phyloP scores from a whole-genome alignment of 768 basidiomycete species.

The Termitomyces sp. region DNA sequence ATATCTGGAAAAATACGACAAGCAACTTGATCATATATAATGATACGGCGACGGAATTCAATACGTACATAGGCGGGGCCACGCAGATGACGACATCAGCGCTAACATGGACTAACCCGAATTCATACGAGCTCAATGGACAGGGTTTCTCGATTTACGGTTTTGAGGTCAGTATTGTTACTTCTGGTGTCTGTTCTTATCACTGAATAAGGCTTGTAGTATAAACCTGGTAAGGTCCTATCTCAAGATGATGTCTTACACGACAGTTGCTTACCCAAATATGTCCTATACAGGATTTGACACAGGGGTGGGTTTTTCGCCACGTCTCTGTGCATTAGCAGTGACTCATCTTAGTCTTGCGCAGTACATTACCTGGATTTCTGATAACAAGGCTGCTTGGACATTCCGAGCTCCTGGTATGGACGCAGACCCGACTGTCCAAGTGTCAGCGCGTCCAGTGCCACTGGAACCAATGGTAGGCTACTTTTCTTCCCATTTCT shows the following conservation, averaged over 20 bases:
- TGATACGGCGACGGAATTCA: conserved; percentile 45
- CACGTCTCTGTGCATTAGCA: neutral
- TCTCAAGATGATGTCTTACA: neutral
- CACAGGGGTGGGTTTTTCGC: conserved; percentile 39
- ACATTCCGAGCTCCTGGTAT: conserved; percentile 66
- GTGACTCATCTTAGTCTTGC: neutral
- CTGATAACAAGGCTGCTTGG: conserved; percentile 64
- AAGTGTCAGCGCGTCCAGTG: conserved; percentile 64
- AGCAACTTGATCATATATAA: conserved; percentile 54
- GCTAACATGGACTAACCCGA: conserved; percentile 57
- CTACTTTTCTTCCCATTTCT: neutral
- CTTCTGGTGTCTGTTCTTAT: neutral
- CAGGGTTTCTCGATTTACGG: conserved; percentile 72
- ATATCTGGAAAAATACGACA: conserved; percentile 60
- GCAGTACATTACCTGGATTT: conserved; percentile 85
- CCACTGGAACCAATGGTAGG: conserved; percentile 84
- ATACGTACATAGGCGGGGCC: conserved; percentile 61
- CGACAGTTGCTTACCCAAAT: neutral
- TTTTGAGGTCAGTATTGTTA: conserved; percentile 49
- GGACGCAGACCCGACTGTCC: conserved; percentile 49
- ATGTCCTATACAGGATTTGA: conserved; percentile 47
- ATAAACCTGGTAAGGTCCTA: conserved; percentile 29
- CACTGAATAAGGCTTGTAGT: conserved; percentile 19
- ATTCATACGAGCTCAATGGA: conserved; percentile 58
- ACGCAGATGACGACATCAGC: conserved; percentile 80